Conservation (phyloP, 1,284 basidiomycete genomes). For the Ganoderma boninense region DNA sequence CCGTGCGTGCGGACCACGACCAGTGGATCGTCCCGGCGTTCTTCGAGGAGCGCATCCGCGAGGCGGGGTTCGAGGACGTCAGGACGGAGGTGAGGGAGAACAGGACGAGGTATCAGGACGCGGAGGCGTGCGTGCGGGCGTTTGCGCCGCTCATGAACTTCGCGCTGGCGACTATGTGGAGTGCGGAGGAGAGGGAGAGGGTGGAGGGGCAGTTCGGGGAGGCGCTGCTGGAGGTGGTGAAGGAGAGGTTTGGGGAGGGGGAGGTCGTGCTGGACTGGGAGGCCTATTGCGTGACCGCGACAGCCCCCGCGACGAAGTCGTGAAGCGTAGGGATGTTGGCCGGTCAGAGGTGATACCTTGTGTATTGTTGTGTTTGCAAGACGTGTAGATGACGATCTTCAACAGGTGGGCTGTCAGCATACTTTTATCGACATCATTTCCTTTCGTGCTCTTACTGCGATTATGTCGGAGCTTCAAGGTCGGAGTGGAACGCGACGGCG, state of each 20-base stretch:
- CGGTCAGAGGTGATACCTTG: no score
- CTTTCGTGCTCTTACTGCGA: no score
- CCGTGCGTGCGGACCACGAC: background rate
- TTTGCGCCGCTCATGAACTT: background rate
- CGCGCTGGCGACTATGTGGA: background rate
- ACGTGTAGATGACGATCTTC: no score
- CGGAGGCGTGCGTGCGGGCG: constrained; percentile 12
- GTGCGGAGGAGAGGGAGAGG: background rate
- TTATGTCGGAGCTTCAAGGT: no score
- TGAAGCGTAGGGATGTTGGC: background rate
- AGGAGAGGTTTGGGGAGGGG: constrained; percentile 5
- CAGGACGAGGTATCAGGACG: constrained; percentile 4
- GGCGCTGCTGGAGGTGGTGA: constrained; percentile 1
- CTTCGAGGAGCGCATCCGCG: constrained; percentile 6
- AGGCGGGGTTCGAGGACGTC: constrained; percentile 8
- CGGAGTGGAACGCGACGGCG: no score
- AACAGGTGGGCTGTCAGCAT: no score
- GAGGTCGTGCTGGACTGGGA: constrained; percentile 10
- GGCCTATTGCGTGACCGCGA: constrained; percentile 8
- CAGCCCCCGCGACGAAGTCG: background rate
- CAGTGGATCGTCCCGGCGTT: constrained; percentile 2
- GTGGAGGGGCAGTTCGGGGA: background rate
- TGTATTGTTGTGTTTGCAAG: no score
- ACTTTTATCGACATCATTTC: no score
- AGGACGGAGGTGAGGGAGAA: background rate